phyloP scores from a whole-genome alignment of 1,284 basidiomycete species.

The Cystobasidiaceae sp. region DNA sequence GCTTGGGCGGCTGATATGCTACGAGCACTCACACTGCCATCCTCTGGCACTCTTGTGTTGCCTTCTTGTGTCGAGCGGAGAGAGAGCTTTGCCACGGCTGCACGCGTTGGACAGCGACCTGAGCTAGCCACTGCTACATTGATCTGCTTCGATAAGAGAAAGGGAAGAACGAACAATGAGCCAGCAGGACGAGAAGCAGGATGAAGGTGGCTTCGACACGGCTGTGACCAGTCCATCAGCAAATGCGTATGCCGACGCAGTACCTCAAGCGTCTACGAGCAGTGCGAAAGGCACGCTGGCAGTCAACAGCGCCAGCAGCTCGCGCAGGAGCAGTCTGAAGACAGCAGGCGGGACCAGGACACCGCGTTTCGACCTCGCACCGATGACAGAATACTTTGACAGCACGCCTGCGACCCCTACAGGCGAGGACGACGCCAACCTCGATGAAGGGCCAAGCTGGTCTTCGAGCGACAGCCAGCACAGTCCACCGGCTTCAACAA shows the following conservation, averaged over 20 bases:
- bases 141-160: no score
- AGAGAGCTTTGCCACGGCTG: no score
- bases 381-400: constrained; percentile 15
- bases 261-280: not conserved
- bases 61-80: no score
- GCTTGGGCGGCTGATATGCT: not conserved
- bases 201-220: no score
- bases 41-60: not conserved
- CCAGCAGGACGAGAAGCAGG: no score
- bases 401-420: not conserved
- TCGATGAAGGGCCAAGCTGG: no score
- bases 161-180: no score
- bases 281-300: not conserved
- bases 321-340: constrained; percentile 14
- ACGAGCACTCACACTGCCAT: constrained; percentile 26
- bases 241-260: no score
- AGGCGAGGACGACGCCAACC: constrained; percentile 1
- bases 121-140: no score
- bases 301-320: not conserved
- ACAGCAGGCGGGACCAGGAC: constrained; percentile 16
- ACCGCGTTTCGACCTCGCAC: constrained; percentile 23
- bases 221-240: no score
- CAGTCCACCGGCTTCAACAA: constrained; percentile 30
- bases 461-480: not conserved
- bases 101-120: no score